These are phyloP conservation scores for Solanum arcanum DNA, from an alignment of 257 asterid species.

Conservation along the genomic window DNA sequence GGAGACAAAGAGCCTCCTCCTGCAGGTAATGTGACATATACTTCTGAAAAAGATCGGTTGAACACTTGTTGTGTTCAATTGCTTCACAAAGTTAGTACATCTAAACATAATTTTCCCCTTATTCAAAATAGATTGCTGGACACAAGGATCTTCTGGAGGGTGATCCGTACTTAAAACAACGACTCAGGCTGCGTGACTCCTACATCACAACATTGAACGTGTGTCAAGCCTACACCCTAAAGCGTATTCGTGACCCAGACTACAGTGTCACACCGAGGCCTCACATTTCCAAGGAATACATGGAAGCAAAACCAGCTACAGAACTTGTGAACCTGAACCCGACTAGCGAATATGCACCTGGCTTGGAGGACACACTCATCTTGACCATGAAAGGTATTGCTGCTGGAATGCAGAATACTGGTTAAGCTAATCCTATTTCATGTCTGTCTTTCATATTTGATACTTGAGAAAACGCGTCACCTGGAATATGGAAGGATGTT, in stretches of 20 bases:
- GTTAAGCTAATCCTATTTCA: constrained; percentile 6
- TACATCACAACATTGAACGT: constrained; percentile 38
- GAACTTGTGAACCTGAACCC: constrained; percentile 33
- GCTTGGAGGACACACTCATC: constrained; percentile 44
- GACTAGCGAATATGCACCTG: constrained; percentile 39
- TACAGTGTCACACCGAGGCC: constrained; percentile 31
- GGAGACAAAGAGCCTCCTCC: constrained; percentile 29
- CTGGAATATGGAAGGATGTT: background rate
- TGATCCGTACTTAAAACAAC: constrained; percentile 39
- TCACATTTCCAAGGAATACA: constrained; percentile 26
- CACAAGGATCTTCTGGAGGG: constrained; percentile 48
- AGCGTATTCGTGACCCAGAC: constrained; percentile 32
- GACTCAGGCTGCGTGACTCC: constrained; percentile 30
- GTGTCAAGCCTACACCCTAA: constrained; percentile 38
- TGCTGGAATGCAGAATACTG: constrained; percentile 53
- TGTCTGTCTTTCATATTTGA: background rate
- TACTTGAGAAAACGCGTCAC: background rate
- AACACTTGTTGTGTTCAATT: background rate
- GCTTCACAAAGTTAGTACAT: background rate
- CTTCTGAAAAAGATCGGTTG: background rate
- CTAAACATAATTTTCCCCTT: background rate
- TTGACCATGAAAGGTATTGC: constrained; percentile 55
- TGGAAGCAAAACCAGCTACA: constrained; percentile 29
- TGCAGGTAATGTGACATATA: constrained; percentile 19
- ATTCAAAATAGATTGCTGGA: constrained; percentile 22